A percentile compares a stretch with the other conserved stretches of the same genome.
phyloP scores from a whole-genome alignment of 2,329 filamentous ascomycete species.

The Fusarium musae region DNA sequence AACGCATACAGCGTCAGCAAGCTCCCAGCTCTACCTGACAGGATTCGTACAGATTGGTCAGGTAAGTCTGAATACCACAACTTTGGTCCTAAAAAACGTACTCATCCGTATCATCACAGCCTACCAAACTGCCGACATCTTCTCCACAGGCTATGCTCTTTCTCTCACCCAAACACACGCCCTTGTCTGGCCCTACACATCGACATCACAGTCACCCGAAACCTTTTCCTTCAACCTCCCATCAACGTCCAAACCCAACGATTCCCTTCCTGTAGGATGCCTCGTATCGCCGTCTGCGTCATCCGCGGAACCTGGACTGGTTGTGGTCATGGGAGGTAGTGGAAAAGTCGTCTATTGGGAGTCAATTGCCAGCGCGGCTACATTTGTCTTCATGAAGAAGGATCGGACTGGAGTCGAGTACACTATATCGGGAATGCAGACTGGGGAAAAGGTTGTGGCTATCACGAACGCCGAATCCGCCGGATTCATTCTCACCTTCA shows the following conservation, averaged over 20 bases:
- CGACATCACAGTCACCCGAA: constrained; percentile 74
- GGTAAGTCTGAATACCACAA: constrained; percentile 61
- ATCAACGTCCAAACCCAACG: constrained; percentile 73
- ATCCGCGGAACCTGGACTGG: constrained; percentile 83
- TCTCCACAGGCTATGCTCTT: constrained; percentile 78
- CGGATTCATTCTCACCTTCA: constrained; percentile 87
- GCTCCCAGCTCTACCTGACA: constrained; percentile 82
- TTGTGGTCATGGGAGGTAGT: constrained; percentile 84
- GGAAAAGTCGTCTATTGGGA: constrained; percentile 96
- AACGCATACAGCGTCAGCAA: constrained; percentile 87
- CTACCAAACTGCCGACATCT: constrained; percentile 73
- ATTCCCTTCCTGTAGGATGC: constrained; percentile 83
- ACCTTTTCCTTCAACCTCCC: constrained; percentile 85
- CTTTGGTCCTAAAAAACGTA: neutral
- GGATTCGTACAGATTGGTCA: constrained; percentile 72
- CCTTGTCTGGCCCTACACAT: constrained; percentile 89
- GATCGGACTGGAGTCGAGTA: constrained; percentile 84
- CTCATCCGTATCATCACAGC: constrained; percentile 54
- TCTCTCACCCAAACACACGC: constrained; percentile 84
- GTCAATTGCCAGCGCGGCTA: constrained; percentile 88
- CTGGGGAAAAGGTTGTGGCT: constrained; percentile 80
- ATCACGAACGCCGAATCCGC: constrained; percentile 86
- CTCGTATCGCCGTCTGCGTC: constrained; percentile 83
- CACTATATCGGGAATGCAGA: constrained; percentile 76
- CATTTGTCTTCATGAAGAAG: constrained; percentile 83